phyloP scores from a whole-genome alignment of 495 filamentous ascomycete genomes.

The Penicillium cosmopolitanum region DNA sequence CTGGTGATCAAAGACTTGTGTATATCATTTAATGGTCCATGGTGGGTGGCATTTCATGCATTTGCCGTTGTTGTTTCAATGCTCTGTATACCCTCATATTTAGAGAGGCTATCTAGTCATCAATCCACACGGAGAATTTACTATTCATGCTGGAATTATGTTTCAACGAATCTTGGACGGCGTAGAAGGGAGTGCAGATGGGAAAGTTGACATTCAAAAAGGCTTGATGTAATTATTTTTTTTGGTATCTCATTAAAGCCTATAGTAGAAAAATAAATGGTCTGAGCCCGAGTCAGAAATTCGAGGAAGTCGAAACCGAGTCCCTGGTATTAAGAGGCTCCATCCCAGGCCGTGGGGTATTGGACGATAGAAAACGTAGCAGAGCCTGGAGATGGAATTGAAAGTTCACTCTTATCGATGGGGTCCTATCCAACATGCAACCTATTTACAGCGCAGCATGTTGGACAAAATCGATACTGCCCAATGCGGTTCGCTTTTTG shows the following conservation, averaged over 20 bases:
- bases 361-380: too few relatives aligned
- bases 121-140: neutral
- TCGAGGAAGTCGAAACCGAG: neutral
- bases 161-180: neutral
- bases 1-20: slow-evolving; percentile 31
- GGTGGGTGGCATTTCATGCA: neutral
- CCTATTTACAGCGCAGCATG: neutral
- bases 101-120: neutral
- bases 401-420: too few relatives aligned
- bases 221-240: slow-evolving; percentile 7
- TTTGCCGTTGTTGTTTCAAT: slow-evolving; percentile 4
- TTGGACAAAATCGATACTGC: neutral
- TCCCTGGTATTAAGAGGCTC: too few relatives aligned
- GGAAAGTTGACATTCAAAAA: neutral
- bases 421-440: neutral
- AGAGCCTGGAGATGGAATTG: too few relatives aligned
- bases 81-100: neutral
- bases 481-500: neutral
- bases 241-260: neutral
- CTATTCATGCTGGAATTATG: neutral
- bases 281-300: neutral
- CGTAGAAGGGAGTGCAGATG: neutral
- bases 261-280: neutral
- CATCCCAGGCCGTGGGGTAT: too few relatives aligned
- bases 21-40: slow-evolving; percentile 33